Evolutionary conservation across 2,329 filamentous ascomycete genomes (phyloP).

Genomic region (Cytospora leucostoma): DNA sequence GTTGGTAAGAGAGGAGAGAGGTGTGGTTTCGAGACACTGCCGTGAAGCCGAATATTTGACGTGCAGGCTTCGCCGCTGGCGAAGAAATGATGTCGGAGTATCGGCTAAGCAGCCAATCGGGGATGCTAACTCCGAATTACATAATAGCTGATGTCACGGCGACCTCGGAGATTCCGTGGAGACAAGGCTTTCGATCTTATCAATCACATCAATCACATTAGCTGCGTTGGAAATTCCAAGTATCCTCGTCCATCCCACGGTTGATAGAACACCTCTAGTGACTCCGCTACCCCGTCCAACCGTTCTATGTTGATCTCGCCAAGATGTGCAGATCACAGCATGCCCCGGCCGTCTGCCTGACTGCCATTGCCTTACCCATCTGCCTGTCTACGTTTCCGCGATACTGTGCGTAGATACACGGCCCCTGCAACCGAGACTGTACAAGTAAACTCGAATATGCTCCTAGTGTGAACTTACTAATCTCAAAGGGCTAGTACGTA

Average conservation of each 20-base stretch:
- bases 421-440: too few species aligned
- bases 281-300: conserved; percentile 6
- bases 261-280: not conserved
- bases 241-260: not conserved
- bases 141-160: conserved; percentile 12
- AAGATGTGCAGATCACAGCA: not conserved
- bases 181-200: conserved; percentile 13
- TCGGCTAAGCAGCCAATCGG: conserved; percentile 8
- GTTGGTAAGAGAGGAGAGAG: conserved; percentile 4
- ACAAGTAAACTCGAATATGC: too few species aligned
- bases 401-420: too few species aligned
- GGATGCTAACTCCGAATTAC: rapidly evolving
- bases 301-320: not conserved
- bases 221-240: conserved; percentile 10
- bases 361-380: too few species aligned
- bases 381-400: too few species aligned
- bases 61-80: conserved; percentile 15
- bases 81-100: conserved; percentile 21
- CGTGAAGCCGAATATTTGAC: conserved; percentile 23
- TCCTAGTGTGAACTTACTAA: too few species aligned
- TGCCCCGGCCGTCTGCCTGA: not conserved
- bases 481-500: too few species aligned
- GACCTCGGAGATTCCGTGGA: conserved; percentile 18
- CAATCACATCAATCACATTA: conserved; percentile 15
- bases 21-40: conserved; percentile 2